Conservation (phyloP, 2,329 filamentous ascomycete species). For the Monilinia vaccinii-corymbosi region DNA sequence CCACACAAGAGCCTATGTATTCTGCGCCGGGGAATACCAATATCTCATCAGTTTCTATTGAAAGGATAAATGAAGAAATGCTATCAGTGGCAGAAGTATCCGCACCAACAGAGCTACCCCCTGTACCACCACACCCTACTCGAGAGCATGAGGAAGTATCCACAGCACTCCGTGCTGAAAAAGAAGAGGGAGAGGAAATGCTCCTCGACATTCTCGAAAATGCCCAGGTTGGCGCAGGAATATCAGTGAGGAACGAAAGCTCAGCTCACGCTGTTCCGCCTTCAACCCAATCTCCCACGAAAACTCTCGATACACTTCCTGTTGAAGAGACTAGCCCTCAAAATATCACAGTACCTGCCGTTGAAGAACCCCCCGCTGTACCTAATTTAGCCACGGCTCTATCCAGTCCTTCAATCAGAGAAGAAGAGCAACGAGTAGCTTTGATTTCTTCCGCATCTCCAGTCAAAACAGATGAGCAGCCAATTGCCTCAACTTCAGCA, state of each 20-base stretch:
- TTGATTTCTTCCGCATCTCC: neutral
- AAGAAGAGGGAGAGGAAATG: slow-evolving; percentile 25
- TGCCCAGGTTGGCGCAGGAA: slow-evolving; percentile 8
- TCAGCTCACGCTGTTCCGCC: neutral
- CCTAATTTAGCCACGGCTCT: neutral
- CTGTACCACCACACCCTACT: slow-evolving; percentile 17
- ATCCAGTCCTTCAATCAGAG: neutral
- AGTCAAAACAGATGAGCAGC: neutral
- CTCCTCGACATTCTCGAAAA: slow-evolving; percentile 21
- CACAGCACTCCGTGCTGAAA: slow-evolving; percentile 15
- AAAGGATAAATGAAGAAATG: slow-evolving; percentile 16
- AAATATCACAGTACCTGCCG: neutral
- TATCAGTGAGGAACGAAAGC: neutral
- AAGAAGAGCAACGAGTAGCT: neutral
- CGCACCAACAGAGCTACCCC: slow-evolving; percentile 14
- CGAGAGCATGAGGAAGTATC: slow-evolving; percentile 10
- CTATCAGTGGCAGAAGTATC: slow-evolving; percentile 12
- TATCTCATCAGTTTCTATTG: neutral
- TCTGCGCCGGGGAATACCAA: neutral
- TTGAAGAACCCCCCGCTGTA: neutral
- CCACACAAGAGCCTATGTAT: neutral
- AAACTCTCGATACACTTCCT: neutral
- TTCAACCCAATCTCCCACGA: neutral
- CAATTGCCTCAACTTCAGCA: neutral
- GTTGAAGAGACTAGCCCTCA: neutral